These are phyloP conservation scores for Oemleria cerasiformis DNA, from an alignment of 306 rosid species.

Conservation along the genomic window DNA sequence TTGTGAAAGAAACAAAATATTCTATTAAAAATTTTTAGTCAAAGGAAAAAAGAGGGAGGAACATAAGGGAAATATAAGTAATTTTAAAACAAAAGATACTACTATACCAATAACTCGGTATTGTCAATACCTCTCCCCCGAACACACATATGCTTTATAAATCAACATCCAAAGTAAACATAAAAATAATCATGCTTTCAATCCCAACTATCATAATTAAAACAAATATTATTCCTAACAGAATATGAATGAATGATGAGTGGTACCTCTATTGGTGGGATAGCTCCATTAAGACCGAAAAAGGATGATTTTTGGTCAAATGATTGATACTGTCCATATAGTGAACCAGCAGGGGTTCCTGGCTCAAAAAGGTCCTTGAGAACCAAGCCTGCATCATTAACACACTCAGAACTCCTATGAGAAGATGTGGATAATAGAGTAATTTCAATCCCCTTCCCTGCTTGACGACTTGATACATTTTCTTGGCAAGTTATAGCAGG, in stretches of 20 bases:
- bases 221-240: neutral
- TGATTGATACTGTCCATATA: slow-evolving; percentile 56
- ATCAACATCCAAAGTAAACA: neutral
- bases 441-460: slow-evolving; percentile 62
- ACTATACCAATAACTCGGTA: neutral
- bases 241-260: neutral
- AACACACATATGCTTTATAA: neutral
- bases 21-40: neutral
- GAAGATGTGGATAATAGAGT: slow-evolving; percentile 73
- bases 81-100: neutral
- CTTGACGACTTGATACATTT: slow-evolving; percentile 44
- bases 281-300: slow-evolving; percentile 42
- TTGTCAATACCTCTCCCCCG: neutral
- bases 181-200: neutral
- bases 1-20: slow-evolving; percentile 3
- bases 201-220: neutral
- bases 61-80: neutral
- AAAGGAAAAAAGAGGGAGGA: neutral
- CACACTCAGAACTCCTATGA: slow-evolving; percentile 44
- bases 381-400: slow-evolving; percentile 65
- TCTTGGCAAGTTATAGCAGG: slow-evolving; percentile 37
- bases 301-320: slow-evolving; percentile 55
- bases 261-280: slow-evolving; percentile 52
- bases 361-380: slow-evolving; percentile 74
- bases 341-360: slow-evolving; percentile 52